Base-by-base conservation (phyloP, 2,329 filamentous ascomycete genomes). In the Beauveria sp. region DNA sequence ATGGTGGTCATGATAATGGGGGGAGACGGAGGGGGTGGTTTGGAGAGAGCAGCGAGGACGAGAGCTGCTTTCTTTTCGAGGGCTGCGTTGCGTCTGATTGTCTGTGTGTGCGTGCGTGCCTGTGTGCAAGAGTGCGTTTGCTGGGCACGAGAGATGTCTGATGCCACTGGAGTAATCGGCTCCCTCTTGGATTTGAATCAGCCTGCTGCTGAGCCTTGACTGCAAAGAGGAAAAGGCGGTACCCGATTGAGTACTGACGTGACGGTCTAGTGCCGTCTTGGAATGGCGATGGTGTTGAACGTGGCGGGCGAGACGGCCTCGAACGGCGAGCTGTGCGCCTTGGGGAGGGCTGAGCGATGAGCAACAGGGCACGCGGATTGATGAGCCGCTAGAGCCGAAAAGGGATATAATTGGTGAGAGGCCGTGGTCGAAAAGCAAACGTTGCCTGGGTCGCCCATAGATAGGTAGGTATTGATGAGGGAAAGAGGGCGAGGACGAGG, bases 211-310 rank as follows among this genome's bases (percentile, higher is more conserved):
- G 34, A 22, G 46, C 55, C 22, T 22, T n/a, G 40, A 40, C 26
- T 57, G 14, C 30, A 40, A n/a, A 22, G 26, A 22, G 41, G n/a
- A 14, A 46, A 20, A 37, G 43, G n/a, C 43, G 16, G 44, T 44
- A 12, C 22, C 34, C 30, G 28, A 16, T 14, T 6, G 12, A 50
- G 30, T 34, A 50, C 34, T 41, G 55, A 24, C 54, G 40, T 37
- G 51, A 47, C 34, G 40, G 9, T 46, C 51, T 56, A 26, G 44
- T 44, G 26, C 41, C 52, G 53, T 53, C 18, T 53, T 41, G 60
- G 43, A 43, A 43, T 66, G 61, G 63, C 61, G 58, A 55, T 65
- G 61, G 52, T 65, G 30, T 60, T 65, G 63, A 66, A 64, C n/a
- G 63, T 59, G 54, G 64, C 64, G 52, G 66, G 63, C 30, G 62